phyloP scores from a whole-genome alignment of 2,329 filamentous ascomycete species.

The Trichoderma pleuroti region DNA sequence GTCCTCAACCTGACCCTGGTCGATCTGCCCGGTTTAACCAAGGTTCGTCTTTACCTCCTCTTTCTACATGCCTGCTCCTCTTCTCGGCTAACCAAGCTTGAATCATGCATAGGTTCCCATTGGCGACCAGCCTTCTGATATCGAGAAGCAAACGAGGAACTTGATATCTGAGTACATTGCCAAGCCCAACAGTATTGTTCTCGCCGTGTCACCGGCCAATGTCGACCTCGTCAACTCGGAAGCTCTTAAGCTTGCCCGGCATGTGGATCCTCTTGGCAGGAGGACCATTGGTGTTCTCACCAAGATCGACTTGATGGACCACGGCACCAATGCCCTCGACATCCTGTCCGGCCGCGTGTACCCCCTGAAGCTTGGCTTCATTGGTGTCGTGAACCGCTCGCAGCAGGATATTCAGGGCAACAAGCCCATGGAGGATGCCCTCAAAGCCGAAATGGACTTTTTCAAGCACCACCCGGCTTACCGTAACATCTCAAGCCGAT shows the following conservation, averaged over 20 bases:
- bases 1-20: conserved; percentile 95
- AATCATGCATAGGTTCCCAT: conserved; percentile 69
- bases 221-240: conserved; percentile 99
- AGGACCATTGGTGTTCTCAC: conserved; percentile 96
- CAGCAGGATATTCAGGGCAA: conserved; percentile 97
- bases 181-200: conserved; percentile 96
- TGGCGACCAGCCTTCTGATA: conserved; percentile 93
- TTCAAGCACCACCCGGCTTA: conserved; percentile 97
- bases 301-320: conserved; percentile 97
- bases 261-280: conserved; percentile 92
- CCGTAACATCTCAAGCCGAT: conserved; percentile 88
- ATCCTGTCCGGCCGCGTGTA: conserved; percentile 97
- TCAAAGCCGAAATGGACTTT: conserved; percentile 88
- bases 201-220: conserved; percentile 95
- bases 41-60: conserved; percentile 51
- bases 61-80: neutral
- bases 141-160: conserved; percentile 96
- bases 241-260: conserved; percentile 89
- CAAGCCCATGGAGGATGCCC: conserved; percentile 88
- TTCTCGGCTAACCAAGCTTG: conserved; percentile 19
- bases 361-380: conserved; percentile 93
- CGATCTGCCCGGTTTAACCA: conserved; percentile 91
- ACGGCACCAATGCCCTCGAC: conserved; percentile 95
- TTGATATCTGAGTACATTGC: conserved; percentile 98
- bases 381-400: conserved; percentile 95